Conservation (phyloP, 2,329 filamentous ascomycete genomes). For the Colletotrichum gloeosporioides region DNA sequence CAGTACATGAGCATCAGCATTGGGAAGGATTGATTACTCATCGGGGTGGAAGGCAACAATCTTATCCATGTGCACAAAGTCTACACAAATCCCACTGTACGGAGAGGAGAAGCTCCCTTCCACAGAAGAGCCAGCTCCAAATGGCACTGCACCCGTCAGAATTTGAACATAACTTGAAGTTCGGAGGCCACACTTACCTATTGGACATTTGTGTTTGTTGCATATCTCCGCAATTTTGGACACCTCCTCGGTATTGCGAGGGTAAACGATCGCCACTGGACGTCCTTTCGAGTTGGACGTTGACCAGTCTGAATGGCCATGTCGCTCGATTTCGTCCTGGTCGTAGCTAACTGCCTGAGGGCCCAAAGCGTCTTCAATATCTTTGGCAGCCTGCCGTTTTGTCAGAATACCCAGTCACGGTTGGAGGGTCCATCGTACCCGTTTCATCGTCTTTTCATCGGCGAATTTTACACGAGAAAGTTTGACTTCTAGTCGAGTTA, state of each 20-base stretch:
- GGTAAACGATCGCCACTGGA: conserved; percentile 70
- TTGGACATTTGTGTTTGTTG: conserved; percentile 61
- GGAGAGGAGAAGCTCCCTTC: conserved; percentile 76
- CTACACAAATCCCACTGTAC: conserved; percentile 71
- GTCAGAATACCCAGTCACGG: background rate
- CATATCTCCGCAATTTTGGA: conserved; percentile 67
- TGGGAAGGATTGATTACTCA: conserved; percentile 35
- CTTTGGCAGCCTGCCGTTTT: background rate
- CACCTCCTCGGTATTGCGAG: conserved; percentile 68
- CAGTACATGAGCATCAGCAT: rapidly evolving
- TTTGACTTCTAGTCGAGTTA: background rate
- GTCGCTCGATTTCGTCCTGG: conserved; percentile 65
- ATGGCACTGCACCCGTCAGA: conserved; percentile 50
- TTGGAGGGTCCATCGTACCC: background rate
- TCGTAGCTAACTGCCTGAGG: conserved; percentile 68
- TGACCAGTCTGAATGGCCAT: conserved; percentile 76
- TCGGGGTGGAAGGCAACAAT: conserved; percentile 69
- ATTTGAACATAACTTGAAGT: no score
- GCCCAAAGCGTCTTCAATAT: conserved; percentile 43
- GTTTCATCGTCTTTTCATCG: background rate
- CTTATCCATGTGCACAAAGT: conserved; percentile 71
- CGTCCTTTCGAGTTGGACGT: conserved; percentile 68
- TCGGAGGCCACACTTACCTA: no score
- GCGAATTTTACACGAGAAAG: background rate
- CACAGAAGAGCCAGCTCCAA: conserved; percentile 75